Evolutionary conservation across 2,329 filamentous ascomycete species (phyloP), one percentile per base, ranked within the genome.

Genomic region (Raffaelea albimanens): DNA sequence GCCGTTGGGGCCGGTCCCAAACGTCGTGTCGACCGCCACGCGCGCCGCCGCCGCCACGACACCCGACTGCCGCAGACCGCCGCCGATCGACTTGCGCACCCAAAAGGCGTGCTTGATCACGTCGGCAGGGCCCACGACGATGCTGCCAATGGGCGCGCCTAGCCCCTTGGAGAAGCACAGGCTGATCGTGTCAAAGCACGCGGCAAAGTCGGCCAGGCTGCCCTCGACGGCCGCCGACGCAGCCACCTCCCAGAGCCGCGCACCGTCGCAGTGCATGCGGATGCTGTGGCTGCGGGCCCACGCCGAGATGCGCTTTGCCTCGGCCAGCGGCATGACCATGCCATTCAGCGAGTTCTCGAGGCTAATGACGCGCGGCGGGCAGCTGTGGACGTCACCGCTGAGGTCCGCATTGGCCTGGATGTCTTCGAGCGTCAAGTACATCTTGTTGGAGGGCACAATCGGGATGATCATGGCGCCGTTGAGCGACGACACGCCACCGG

Each of bases 321-420:
- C 88, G 2, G 67, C 65, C 1, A 95, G 71, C 0, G 89, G 90
- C 73, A 87, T 83, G 40, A 95, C 72, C 57, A 82, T 80, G 21
- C 89, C 89, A 47, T 80, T 78, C 44, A 95, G 74, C 1, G 90
- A 95, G 61, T 95, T 95, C 61, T 96, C 89, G 43, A 95, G 70
- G 52, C 78, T 82, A 55, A 96, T 87, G 44, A 95, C 76, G 40
- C 78, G 78, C 0, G 89, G 95, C 0, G 89, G 88, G 58, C 85
- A 89, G 29, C 73, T 71, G 61, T 95, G 87, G 19, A 93, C 76
- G 56, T 94, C 79, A 47, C 85, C 75, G 53, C 73, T 70, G 1
- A 89, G 61, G 0, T 83, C 72, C 4, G 77, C 78, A 53, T 85
- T 68, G 52, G 78, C 73, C 59, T 82, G 65, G 14, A 95, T 67